These are phyloP conservation scores for Coprinopsis cinerea DNA, from an alignment of 768 basidiomycete species.

Conservation along the genomic window DNA sequence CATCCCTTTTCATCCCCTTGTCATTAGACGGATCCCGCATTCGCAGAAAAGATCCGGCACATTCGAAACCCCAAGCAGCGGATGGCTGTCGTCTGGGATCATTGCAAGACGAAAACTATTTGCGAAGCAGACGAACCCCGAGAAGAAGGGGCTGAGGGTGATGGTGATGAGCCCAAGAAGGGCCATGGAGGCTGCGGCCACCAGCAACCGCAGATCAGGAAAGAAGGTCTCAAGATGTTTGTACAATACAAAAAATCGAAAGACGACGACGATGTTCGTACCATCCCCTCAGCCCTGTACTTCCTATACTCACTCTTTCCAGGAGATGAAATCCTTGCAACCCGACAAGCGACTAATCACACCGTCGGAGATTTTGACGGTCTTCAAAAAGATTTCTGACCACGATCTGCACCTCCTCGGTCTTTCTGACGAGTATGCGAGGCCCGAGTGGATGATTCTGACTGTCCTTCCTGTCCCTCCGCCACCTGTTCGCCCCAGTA, in stretches of 20 bases:
- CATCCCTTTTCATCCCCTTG: slow-evolving; percentile 13
- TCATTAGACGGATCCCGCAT: slow-evolving; percentile 69
- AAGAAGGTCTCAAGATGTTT: slow-evolving; percentile 93
- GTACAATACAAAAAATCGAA: slow-evolving; percentile 92
- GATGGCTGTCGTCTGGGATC: slow-evolving; percentile 80
- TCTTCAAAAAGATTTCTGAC: slow-evolving; percentile 94
- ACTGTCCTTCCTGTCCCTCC: slow-evolving; percentile 98
- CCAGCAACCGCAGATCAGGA: slow-evolving; percentile 80
- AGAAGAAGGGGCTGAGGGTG: slow-evolving; percentile 73
- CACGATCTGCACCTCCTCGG: slow-evolving; percentile 85
- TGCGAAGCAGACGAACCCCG: slow-evolving; percentile 89
- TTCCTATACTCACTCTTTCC: slow-evolving; percentile 14
- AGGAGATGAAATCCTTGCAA: slow-evolving; percentile 79
- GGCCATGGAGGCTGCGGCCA: slow-evolving; percentile 98
- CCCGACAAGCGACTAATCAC: slow-evolving; percentile 80
- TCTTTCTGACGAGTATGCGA: slow-evolving; percentile 90
- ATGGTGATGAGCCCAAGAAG: slow-evolving; percentile 69
- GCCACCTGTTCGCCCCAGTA: slow-evolving; percentile 95
- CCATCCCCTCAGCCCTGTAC: slow-evolving; percentile 7
- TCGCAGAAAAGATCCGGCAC: slow-evolving; percentile 84
- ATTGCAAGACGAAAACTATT: slow-evolving; percentile 82
- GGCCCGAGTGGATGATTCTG: slow-evolving; percentile 99
- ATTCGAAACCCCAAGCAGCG: slow-evolving; percentile 81
- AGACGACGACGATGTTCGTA: slow-evolving; percentile 87
- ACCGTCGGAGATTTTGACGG: slow-evolving; percentile 84